Evolutionary conservation across 2,329 filamentous ascomycete species (phyloP).

Genomic region (Basipetospora chlamydospora): DNA sequence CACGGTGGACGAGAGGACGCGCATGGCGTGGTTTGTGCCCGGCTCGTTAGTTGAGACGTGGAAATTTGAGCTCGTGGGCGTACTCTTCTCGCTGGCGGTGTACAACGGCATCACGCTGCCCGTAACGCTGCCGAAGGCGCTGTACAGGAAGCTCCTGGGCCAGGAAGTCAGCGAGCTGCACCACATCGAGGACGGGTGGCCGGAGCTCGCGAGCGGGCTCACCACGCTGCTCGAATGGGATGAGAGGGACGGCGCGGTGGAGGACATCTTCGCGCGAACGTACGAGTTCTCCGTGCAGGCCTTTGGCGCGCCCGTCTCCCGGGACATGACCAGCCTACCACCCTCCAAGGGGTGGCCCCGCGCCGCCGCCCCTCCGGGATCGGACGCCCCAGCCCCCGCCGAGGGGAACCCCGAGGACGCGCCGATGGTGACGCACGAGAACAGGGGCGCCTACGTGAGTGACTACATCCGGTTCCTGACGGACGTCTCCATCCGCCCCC

Average conservation of each 20-base stretch:
- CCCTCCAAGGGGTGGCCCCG: slow-evolving; percentile 34
- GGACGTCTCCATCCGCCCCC: slow-evolving; percentile 58
- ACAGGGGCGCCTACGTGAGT: slow-evolving; percentile 61
- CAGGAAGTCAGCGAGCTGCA: slow-evolving; percentile 55
- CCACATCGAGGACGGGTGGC: slow-evolving; percentile 79
- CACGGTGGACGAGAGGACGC: slow-evolving; percentile 58
- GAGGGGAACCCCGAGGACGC: slow-evolving; percentile 36
- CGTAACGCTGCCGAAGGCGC: slow-evolving; percentile 69
- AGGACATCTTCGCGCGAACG: slow-evolving; percentile 68
- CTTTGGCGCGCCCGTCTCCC: slow-evolving; percentile 41
- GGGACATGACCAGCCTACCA: slow-evolving; percentile 34
- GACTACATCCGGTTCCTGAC: slow-evolving; percentile 81
- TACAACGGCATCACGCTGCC: slow-evolving; percentile 90
- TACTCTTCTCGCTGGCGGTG: slow-evolving; percentile 77
- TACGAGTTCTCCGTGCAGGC: slow-evolving; percentile 66
- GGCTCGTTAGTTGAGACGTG: slow-evolving; percentile 69
- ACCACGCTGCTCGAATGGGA: slow-evolving; percentile 62
- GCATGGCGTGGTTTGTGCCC: slow-evolving; percentile 79
- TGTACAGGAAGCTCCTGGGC: slow-evolving; percentile 69
- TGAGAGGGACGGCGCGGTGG: slow-evolving; percentile 58
- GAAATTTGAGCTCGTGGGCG: slow-evolving; percentile 79
- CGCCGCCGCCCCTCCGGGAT: slow-evolving; percentile 19
- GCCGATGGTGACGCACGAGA: slow-evolving; percentile 64
- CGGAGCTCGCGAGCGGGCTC: slow-evolving; percentile 61
- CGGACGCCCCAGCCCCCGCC: slow-evolving; percentile 13